Base-by-base conservation (phyloP, 2,329 filamentous ascomycete species). In the Talaromyces piceae region DNA sequence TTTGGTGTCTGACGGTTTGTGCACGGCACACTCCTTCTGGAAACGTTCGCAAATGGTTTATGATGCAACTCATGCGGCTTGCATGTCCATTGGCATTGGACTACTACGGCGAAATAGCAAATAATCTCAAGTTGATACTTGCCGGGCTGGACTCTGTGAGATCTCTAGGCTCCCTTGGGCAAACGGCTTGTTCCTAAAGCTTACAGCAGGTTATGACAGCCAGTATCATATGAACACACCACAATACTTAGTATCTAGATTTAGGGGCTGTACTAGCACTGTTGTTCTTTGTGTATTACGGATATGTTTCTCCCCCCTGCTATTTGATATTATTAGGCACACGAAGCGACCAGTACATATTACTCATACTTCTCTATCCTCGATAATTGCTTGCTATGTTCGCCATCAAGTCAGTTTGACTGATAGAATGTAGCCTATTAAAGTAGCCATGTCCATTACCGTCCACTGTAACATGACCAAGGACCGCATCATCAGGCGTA, bases 401-500 rank as follows among this genome's bases (percentile, higher is more conserved):
- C 25, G 22, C 16, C 30, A 18, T 12, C 1, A 27, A 27, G 18
- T 27, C 39, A 41, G 30, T 61, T 45, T 57, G 59, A 26, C 51
- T 60, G 22, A 69, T 56, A 4, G 59, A 61, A 54, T 66, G 60
- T 13, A 67, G 43, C 3, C 59, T 49, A 49, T 61, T 57, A 46
- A 69, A 68, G 6, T 60, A 55, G 9, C 58, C 52, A 43, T 50
- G 25, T 1, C 47, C 59, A 31, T 60, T 58, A 22, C 58, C 59
- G 22, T 59, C 52, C 2, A 51, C 51, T 23, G 59, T 58, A n/a
- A 70, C 48, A 52, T 61, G 59, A 2, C 67, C 67, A 28, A 70
- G 58, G 16, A 66, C 57, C 47, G 63, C 66, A 33, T 69, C 63
- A 27, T 68, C 66, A 2, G 59, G 52, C 11, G 66, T 65, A 5